Conservation (phyloP, 75 land plant species). For the Sequoiadendron giganteum region DNA sequence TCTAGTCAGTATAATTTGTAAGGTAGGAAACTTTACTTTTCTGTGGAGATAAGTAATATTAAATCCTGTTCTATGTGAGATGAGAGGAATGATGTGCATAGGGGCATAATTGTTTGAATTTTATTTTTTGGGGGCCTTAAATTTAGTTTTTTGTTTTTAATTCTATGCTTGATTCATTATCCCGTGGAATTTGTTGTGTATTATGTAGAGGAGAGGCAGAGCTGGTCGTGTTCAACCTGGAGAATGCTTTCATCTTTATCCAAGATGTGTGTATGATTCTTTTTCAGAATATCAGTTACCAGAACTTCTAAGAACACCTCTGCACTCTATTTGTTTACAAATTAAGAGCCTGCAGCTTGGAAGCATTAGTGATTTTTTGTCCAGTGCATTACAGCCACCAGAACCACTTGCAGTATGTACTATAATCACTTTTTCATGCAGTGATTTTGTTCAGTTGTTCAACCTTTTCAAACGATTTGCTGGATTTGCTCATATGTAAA, state of each 20-base stretch:
- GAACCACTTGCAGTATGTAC: conserved; percentile 73
- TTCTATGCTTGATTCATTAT: background rate
- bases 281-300: conserved; percentile 95
- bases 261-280: conserved; percentile 86
- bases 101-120: background rate
- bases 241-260: conserved; percentile 92
- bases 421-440: background rate
- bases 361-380: conserved; percentile 73
- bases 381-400: conserved; percentile 95
- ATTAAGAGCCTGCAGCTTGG: conserved; percentile 90
- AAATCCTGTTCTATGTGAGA: background rate
- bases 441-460: background rate
- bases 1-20: background rate
- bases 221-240: conserved; percentile 99
- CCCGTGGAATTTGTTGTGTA: conserved; percentile 24
- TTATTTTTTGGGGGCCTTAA: background rate
- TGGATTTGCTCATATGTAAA: background rate
- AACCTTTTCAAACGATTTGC: background rate
- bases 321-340: conserved; percentile 93
- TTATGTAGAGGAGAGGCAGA: conserved; percentile 84
- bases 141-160: background rate
- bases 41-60: background rate
- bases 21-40: background rate
- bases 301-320: conserved; percentile 89
- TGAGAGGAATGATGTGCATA: background rate